Base-by-base conservation (phyloP, 768 basidiomycete genomes). In the Mycena epipterygia region DNA sequence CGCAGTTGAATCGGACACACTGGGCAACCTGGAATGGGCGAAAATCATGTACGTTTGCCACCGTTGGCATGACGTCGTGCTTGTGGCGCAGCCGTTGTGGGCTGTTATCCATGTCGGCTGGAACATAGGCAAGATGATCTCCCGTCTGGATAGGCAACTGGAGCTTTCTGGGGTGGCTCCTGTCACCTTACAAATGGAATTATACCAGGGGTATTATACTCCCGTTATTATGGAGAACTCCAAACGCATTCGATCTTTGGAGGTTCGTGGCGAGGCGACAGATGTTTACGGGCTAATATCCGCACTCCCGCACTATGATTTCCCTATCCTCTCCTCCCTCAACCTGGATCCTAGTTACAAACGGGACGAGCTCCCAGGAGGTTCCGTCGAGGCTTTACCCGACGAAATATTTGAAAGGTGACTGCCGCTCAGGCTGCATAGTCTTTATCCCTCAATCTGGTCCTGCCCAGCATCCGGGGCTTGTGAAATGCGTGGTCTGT, bases 1-100 rank as follows among this genome's bases (percentile, higher is more conserved):
- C 67, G 67, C 60, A 2, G 52, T 55, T 12, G 67, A 68, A 17
- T 16, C 65, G 16, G 35, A 51, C 37, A 23, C 53, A 0, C 53
- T 57, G 2, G 46, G 29, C n/a, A 33, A 32, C 42, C 19, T 66
- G 14, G 59, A 59, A 52, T 67, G 65, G 65, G 29, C 48, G 48
- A 32, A 67, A 23, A 16, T 67, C 30, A 67, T 60, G 66, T 25
- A 23, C 16, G 58, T 67, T 33, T 60, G 66, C 46, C 48, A n/a
- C 9, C 66, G 21, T 30, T 67, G 66, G 66, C 19, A 37, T 19
- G 27, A 19, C 2, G 27, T 67, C 19, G 57, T 39, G 11, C 35
- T 41, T 1, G 58, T 37, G 5, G 39, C 33, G 37, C 66, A 59
- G 2, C 35, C 17, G 3, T 27, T 67, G 9, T 67, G 66, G 66